These are phyloP conservation scores for Euptelea pleiosperma DNA, from an alignment of 164 flowering plant species.

Conservation along the genomic window DNA sequence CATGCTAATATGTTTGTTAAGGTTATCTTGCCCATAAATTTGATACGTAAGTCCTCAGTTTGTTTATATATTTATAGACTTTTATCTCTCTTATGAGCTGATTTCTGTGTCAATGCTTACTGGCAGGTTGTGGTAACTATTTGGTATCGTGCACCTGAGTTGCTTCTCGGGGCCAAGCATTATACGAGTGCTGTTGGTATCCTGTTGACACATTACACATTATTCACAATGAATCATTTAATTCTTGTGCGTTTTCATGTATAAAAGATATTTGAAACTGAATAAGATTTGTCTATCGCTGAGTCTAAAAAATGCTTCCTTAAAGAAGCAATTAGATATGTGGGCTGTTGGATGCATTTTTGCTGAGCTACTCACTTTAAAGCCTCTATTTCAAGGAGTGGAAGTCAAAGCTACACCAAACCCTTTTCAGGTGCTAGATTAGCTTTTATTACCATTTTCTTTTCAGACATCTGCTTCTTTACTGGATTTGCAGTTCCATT, in stretches of 20 bases:
- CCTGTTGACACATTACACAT: conserved; percentile 20
- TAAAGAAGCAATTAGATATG: conserved; percentile 54
- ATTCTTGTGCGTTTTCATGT: background rate
- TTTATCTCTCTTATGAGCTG: conserved; percentile 3
- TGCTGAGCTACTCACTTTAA: conserved; percentile 92
- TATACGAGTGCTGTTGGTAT: conserved; percentile 99
- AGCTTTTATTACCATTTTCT: background rate
- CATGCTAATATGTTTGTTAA: background rate
- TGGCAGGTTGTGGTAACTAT: conserved; percentile 95
- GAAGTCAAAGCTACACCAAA: conserved; percentile 88
- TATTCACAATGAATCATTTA: background rate
- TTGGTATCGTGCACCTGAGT: conserved; percentile 99
- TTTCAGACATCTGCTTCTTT: background rate
- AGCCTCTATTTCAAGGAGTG: conserved; percentile 97
- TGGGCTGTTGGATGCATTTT: conserved; percentile 99
- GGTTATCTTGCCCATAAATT: background rate
- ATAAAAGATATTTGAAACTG: too few species aligned
- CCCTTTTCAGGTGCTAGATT: conserved; percentile 75
- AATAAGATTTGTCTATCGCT: background rate
- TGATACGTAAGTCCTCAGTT: conserved; percentile 1
- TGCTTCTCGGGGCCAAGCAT: conserved; percentile 97
- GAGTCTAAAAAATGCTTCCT: conserved; percentile 8
- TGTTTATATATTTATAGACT: background rate
- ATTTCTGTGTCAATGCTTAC: conserved; percentile 8
- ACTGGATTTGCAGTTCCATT: background rate